These are phyloP conservation scores for Nicotiana knightiana DNA, from an alignment of 257 asterid species.

Conservation along the genomic window DNA sequence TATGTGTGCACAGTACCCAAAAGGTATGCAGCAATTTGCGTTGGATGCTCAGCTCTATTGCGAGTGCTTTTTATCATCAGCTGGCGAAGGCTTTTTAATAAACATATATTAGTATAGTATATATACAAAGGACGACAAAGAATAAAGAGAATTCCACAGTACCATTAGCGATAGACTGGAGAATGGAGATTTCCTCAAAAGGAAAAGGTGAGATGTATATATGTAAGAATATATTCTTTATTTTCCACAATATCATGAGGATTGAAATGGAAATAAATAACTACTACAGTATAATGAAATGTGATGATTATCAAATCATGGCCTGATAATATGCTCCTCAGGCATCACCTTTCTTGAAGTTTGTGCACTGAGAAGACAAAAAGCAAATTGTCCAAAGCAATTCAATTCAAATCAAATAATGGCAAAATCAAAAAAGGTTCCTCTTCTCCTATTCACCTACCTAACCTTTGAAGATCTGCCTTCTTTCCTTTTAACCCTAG, in stretches of 20 bases:
- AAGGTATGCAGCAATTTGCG: not conserved
- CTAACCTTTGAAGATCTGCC: not conserved
- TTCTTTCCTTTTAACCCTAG: not conserved
- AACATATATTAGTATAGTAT: not conserved
- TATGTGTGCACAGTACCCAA: not conserved
- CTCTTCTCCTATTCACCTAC: constrained; percentile 18
- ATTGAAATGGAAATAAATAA: not conserved
- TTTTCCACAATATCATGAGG: not conserved
- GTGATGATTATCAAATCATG: constrained; percentile 52
- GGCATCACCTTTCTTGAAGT: constrained; percentile 46
- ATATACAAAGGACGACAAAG: not conserved
- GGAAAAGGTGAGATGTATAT: not conserved
- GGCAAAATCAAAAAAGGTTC: constrained; percentile 15
- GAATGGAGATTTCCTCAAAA: not conserved
- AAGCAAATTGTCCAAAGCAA: constrained; percentile 32
- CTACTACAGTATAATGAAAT: not conserved
- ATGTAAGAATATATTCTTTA: not conserved
- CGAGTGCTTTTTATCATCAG: not conserved
- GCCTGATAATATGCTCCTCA: constrained; percentile 21
- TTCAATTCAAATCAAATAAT: constrained; percentile 21
- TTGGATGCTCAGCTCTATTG: not conserved
- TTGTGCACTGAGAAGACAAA: constrained; percentile 52
- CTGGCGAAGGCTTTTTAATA: not conserved
- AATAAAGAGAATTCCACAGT: not conserved
- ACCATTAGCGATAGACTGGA: not conserved